Base-by-base conservation (phyloP, 2,329 filamentous ascomycete genomes). In the Fusarium euwallaceae region DNA sequence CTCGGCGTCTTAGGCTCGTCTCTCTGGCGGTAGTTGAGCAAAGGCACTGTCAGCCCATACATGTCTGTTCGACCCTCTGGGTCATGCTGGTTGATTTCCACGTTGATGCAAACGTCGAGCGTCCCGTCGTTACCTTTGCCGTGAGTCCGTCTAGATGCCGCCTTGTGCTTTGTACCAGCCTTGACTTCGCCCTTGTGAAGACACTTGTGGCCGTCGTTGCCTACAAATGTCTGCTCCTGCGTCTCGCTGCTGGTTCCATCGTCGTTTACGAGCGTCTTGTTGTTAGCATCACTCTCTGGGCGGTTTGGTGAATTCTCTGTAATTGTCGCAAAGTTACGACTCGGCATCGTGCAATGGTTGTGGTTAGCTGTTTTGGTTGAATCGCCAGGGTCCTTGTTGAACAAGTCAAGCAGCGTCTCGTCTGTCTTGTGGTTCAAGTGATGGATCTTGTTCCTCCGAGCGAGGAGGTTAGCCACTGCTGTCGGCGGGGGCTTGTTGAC, bases 331-430 rank as follows among this genome's bases (percentile, higher is more conserved):
- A 94, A 99, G 82, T 99, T 99, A 27, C 97, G 91, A 75, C 95
- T 95, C 3, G 97, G 91, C 83, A 98, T 98, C 12, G 95, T 98
- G 71, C 94, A 93, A 73, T 94, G 89, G 83, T 98, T 98, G 80
- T 89, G 92, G 51, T 86, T 86, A 1, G 92, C 89, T 5, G 93
- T 94, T 84, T 95, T 97, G 88, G 61, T 94, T 79, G 82, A 90
- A 81, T 83, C 89, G 76, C 97, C 95, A 0, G 97, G 95, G 78
- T 98, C 95, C 79, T 94, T 93, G 71, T 95, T 90, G 83, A 99
- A 99, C 78, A 98, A 91, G n/a, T 93, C 92, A 76, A 98, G 92
- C 83, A 98, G 91, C 45, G 97, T 95, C 85, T 99, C 97, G 78
- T 98, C 94, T 0, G 97, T 99, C 65, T 95, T 84, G 34, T 82